These are phyloP conservation scores for Hortaea werneckii DNA, from an alignment of 2,329 filamentous ascomycete species.

Conservation along the genomic window DNA sequence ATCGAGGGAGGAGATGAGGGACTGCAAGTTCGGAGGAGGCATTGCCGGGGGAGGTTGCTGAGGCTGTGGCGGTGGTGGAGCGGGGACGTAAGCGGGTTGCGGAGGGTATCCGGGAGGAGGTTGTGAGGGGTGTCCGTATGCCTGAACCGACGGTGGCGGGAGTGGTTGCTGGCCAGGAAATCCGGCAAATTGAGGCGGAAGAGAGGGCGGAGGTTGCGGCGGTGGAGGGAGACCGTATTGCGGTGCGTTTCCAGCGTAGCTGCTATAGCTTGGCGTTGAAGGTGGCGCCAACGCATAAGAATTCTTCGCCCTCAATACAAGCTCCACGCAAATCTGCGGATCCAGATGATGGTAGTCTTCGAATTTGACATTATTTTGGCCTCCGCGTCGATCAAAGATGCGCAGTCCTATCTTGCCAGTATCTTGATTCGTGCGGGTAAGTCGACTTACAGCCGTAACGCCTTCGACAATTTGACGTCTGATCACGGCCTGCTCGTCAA, in stretches of 20 bases:
- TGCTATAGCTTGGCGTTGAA: constrained; percentile 17
- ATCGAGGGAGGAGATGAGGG: constrained; percentile 58
- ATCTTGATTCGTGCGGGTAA: constrained; percentile 58
- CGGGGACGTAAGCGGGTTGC: constrained; percentile 9
- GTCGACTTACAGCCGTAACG: constrained; percentile 67
- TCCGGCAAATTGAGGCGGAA: no score
- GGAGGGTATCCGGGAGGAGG: constrained; percentile 3
- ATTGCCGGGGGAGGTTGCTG: neutral
- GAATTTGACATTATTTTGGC: constrained; percentile 66
- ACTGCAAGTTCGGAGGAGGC: constrained; percentile 45
- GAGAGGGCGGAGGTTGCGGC: constrained; percentile 1
- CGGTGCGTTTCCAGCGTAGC: constrained; percentile 3
- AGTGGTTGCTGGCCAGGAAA: constrained; percentile 20
- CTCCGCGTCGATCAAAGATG: constrained; percentile 70
- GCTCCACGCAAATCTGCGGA: constrained; percentile 65
- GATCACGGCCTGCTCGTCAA: constrained; percentile 69
- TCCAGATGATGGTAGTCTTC: constrained; percentile 82
- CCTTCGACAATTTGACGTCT: constrained; percentile 80
- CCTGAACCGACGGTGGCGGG: constrained; percentile 13
- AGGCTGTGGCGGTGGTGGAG: constrained; percentile 11
- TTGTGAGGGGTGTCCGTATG: constrained; percentile 2
- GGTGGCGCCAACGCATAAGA: constrained; percentile 27
- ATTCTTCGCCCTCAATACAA: constrained; percentile 63
- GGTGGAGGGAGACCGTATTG: constrained; percentile 20
- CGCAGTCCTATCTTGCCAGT: constrained; percentile 69